Base-by-base conservation (phyloP, 1,284 basidiomycete species). In the Ustilago crameri region DNA sequence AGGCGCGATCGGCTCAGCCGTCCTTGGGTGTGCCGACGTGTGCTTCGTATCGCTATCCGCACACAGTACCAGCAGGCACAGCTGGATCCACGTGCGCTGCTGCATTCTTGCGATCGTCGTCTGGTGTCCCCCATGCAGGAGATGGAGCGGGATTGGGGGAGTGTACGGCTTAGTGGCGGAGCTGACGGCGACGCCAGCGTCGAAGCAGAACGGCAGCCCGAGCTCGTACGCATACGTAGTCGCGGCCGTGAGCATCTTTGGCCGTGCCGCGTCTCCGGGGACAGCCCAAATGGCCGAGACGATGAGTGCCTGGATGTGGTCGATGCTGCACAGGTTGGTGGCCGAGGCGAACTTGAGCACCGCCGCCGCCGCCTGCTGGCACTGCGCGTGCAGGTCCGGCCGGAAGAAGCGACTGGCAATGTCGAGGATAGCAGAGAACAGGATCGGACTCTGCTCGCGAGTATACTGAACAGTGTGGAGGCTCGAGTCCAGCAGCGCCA, bases 351-450 rank as follows among this genome's bases (percentile, higher is more conserved):
- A 85, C 7, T 89, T 88, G 74, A 90, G 49, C 23, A 74, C 24
- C 87, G 51, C 90, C 57, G 90, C 87, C 15, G 89, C 90, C 18
- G 91, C 86, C 63, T 87, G 88, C 69, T 89, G 88, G 70, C 88
- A 90, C 23, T 86, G 85, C 67, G 87, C 87, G 83, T 90, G 91
- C 27, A 88, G 82, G 43, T 88, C 88, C 7, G 89, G 87, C 60
- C 88, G 88, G 85, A 91, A 93, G 78, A 93, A 93, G 83, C 93
- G 93, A 86, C 90, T 90, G 22, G 89, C 89, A n/a, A 90, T 90
- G 87, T 91, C 90, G 77, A 93, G 86, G 51, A 93, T 87, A 26
- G 89, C 88, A 9, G 92, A 91, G 83, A 92, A 93, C 52, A 93
- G 86, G 78, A 93, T 90, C 0, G 90, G 89, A 53, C 88, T 91